A percentile compares a stretch with the other conserved stretches of the same genome.
These are phyloP conservation scores for Ammopiptanthus mongolicus DNA, from an alignment of 306 rosid species.

Conservation along the genomic window DNA sequence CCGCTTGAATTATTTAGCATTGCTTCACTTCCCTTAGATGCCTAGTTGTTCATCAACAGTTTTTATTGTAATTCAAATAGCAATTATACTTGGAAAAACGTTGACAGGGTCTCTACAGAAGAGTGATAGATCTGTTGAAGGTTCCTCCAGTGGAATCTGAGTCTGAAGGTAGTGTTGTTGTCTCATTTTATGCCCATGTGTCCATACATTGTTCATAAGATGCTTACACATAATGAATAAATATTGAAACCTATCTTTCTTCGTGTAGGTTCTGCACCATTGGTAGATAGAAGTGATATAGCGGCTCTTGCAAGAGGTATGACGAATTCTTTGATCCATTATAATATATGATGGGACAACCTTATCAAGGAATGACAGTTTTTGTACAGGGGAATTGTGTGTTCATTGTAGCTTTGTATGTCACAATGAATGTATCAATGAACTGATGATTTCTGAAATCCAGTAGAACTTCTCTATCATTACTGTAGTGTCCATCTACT, in stretches of 20 bases:
- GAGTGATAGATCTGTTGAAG: slow-evolving; percentile 70
- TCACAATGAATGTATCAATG: not conserved
- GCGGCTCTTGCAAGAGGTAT: slow-evolving; percentile 86
- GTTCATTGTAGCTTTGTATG: not conserved
- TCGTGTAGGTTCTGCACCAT: slow-evolving; percentile 39
- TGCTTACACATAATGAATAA: not conserved
- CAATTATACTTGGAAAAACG: not conserved
- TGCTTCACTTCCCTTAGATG: not conserved
- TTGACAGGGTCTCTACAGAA: slow-evolving; percentile 83
- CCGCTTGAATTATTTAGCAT: not conserved
- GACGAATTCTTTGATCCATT: slow-evolving; percentile 17
- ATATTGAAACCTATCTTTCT: not conserved
- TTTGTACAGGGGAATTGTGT: not conserved
- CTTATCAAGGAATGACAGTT: not conserved
- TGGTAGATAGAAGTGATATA: slow-evolving; percentile 47
- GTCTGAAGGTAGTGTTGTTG: slow-evolving; percentile 42
- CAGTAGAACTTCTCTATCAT: not conserved
- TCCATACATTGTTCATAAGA: not conserved
- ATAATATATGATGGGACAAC: not conserved
- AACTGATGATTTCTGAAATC: not conserved
- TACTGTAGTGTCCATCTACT: not conserved
- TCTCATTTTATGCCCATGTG: not conserved
- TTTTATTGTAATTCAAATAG: not conserved
- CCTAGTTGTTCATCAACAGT: not conserved
- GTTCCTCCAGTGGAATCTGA: slow-evolving; percentile 51